Evolutionary conservation across 805 yeast genomes (phyloP).

Genomic region (Metschnikowia lunata): DNA sequence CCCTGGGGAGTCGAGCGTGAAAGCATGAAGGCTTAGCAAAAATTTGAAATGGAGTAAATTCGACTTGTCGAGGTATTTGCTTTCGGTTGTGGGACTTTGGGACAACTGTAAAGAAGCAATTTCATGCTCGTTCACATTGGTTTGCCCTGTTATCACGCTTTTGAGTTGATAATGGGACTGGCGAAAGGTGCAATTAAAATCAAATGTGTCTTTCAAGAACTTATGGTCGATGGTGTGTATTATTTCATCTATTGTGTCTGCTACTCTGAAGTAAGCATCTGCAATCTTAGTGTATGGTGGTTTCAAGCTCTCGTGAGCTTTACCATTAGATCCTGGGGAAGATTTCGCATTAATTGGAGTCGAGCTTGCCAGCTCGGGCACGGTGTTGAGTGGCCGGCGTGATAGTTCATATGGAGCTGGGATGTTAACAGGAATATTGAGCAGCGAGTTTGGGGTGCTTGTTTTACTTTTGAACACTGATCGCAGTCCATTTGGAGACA

Average conservation of each 20-base stretch:
- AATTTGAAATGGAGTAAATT: conserved; percentile 13
- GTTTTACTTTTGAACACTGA: too few relatives aligned
- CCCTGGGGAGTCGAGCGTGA: conserved; percentile 17
- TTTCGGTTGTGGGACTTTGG: conserved; percentile 1
- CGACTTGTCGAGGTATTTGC: conserved; percentile 5
- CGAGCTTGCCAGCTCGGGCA: too few relatives aligned
- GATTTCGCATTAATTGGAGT: too few relatives aligned
- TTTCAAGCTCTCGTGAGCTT: too few relatives aligned
- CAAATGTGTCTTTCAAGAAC: conserved; percentile 12
- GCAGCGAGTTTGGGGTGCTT: too few relatives aligned
- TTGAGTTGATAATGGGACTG: conserved; percentile 4
- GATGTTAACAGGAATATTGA: neutral
- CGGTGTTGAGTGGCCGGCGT: too few relatives aligned
- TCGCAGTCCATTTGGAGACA: neutral
- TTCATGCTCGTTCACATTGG: neutral
- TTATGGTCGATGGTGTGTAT: conserved; percentile 9
- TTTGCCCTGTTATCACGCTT: neutral
- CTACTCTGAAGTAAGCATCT: too few relatives aligned
- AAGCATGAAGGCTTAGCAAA: conserved; percentile 14
- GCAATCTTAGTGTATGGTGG: too few relatives aligned
- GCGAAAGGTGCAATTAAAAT: conserved; percentile 14
- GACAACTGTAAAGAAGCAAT: neutral
- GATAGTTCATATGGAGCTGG: neutral
- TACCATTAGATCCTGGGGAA: too few relatives aligned
- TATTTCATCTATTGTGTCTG: neutral